These are phyloP conservation scores for Colletotrichum abscissum DNA, from an alignment of 2,329 filamentous ascomycete species.

Conservation along the genomic window DNA sequence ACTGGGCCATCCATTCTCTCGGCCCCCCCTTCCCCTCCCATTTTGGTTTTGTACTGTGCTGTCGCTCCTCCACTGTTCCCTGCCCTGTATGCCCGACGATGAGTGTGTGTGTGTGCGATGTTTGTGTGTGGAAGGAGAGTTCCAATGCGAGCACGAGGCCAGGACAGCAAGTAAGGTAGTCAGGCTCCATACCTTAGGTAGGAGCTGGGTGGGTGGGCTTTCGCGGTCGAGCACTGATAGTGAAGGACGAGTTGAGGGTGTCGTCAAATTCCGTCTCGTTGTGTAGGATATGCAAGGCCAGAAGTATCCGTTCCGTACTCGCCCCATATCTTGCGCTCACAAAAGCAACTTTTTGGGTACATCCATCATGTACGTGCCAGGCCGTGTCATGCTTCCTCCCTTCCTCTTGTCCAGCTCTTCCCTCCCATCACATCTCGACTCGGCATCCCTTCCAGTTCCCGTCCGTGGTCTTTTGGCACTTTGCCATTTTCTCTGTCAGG, in stretches of 20 bases:
- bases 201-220: neutral
- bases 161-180: neutral
- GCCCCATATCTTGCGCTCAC: neutral
- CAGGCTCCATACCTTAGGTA: neutral
- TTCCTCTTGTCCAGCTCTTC: conserved; percentile 19
- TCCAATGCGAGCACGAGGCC: neutral
- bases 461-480: conserved; percentile 21
- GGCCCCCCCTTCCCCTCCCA: conserved; percentile 9
- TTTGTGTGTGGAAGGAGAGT: neutral
- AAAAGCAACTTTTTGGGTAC: neutral
- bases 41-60: conserved; percentile 6
- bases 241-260: neutral
- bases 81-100: neutral
- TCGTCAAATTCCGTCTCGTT: neutral
- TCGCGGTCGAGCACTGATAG: neutral
- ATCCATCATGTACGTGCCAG: conserved; percentile 14
- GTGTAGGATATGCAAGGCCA: neutral
- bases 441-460: conserved; percentile 31
- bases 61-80: neutral
- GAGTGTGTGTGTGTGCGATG: neutral
- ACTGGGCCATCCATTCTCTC: conserved; percentile 9
- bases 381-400: conserved; percentile 23
- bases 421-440: conserved; percentile 3
- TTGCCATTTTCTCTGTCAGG: conserved; percentile 30
- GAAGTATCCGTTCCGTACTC: conserved; percentile 13